Evolutionary conservation across 2,329 filamentous ascomycete species (phyloP).

Genomic region (Sclerotinia trifoliorum): DNA sequence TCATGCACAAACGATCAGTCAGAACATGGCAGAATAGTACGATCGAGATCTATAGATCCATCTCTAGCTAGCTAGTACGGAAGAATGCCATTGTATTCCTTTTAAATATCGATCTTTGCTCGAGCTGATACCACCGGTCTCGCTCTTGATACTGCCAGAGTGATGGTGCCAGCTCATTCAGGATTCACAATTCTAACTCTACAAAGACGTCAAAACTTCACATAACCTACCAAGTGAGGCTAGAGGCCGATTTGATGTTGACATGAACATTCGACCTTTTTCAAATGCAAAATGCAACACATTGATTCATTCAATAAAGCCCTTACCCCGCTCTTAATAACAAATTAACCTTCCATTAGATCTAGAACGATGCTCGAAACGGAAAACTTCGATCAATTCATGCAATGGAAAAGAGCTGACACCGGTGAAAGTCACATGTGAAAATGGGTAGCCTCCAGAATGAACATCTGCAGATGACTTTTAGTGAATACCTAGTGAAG

Average conservation of each 20-base stretch:
- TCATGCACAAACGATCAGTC: not conserved
- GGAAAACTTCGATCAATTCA: not conserved
- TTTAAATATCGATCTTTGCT: not conserved
- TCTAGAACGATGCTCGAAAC: not conserved
- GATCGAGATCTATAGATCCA: not conserved
- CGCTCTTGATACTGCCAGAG: too few relatives aligned
- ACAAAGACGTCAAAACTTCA: not conserved
- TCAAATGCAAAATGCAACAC: too few relatives aligned
- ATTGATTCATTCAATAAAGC: not conserved
- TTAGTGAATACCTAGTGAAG: slow-evolving; percentile 7
- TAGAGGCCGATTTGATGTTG: not conserved
- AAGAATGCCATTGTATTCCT: not conserved
- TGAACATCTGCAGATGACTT: not conserved
- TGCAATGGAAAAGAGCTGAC: not conserved
- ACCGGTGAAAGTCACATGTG: not conserved
- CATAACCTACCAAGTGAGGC: not conserved
- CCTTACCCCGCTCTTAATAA: not conserved
- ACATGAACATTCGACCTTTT: not conserved
- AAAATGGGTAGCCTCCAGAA: not conserved
- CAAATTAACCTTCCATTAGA: not conserved
- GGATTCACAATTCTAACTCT: too few relatives aligned
- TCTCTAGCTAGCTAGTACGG: not conserved
- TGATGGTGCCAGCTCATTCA: not conserved
- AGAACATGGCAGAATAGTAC: not conserved
- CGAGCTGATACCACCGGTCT: not conserved